Evolutionary conservation across 768 basidiomycete genomes (phyloP).

Genomic region (Boletus rex-veris): DNA sequence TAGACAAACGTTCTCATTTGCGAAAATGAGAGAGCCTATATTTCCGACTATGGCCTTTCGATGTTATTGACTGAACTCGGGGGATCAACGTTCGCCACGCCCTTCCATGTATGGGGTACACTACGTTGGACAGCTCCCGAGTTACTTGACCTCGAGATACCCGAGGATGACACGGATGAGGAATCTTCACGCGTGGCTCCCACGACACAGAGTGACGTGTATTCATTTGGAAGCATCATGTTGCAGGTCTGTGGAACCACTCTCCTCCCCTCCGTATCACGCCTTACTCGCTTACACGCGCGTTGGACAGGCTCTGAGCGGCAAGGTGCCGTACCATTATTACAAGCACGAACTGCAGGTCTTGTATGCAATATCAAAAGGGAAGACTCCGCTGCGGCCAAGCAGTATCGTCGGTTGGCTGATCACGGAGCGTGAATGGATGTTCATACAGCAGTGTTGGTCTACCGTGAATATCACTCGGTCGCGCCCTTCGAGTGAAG

Average conservation of each 20-base stretch:
- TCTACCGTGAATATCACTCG: constrained; percentile 18
- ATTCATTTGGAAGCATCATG: constrained; percentile 19
- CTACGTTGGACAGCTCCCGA: constrained; percentile 18
- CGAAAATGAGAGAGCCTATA: constrained; percentile 32
- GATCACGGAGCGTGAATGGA: constrained; percentile 8
- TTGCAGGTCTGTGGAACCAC: constrained; percentile 6
- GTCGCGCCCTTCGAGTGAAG: no score
- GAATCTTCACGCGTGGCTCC: background rate
- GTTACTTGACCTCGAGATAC: background rate
- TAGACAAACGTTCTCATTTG: constrained; percentile 44
- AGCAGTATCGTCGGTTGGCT: accelerated
- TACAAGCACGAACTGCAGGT: constrained; percentile 7
- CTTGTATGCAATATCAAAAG: constrained; percentile 5
- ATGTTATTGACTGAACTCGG: constrained; percentile 3
- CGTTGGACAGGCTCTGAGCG: constrained; percentile 2
- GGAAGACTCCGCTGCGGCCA: background rate
- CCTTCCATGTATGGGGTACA: constrained; percentile 11
- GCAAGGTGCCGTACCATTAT: constrained; percentile 18
- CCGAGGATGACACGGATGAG: background rate
- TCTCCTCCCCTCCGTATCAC: no score
- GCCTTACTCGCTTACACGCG: no score
- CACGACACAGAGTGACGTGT: constrained; percentile 8
- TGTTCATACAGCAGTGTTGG: constrained; percentile 15
- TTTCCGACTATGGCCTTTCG: constrained; percentile 45
- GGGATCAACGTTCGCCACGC: background rate